These are phyloP conservation scores for Russula sp. DNA, from an alignment of 768 basidiomycete genomes.

Conservation along the genomic window DNA sequence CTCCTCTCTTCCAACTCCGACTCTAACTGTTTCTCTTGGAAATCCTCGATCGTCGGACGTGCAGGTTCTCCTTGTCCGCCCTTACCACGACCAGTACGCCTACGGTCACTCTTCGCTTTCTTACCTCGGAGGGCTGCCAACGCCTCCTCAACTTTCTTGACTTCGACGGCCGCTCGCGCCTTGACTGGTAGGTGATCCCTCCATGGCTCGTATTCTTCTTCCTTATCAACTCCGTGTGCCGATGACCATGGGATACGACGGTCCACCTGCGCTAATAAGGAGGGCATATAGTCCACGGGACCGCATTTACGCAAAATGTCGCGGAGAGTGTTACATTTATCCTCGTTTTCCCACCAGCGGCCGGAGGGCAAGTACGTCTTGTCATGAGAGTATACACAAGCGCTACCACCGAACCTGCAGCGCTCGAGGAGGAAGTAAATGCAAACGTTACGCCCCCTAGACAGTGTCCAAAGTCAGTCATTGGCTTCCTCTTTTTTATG, in stretches of 20 bases:
- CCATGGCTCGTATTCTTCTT: not conserved
- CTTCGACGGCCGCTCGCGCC: not conserved
- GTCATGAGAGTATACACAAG: constrained; percentile 45
- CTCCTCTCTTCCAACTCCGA: constrained; percentile 20
- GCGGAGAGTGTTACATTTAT: not conserved
- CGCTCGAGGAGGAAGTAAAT: constrained; percentile 33
- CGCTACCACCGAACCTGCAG: constrained; percentile 33
- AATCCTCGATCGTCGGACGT: not conserved
- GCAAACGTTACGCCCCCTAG: constrained; percentile 49
- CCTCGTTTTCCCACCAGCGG: constrained; percentile 39
- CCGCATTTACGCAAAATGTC: not conserved
- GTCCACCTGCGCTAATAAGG: not conserved
- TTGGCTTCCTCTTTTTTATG: not conserved
- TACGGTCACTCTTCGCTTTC: too few relatives aligned
- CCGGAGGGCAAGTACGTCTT: constrained; percentile 35
- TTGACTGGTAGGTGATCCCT: too few relatives aligned
- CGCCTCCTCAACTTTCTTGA: too few relatives aligned
- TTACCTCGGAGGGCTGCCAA: too few relatives aligned
- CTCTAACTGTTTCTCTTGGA: not conserved
- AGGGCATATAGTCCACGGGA: not conserved
- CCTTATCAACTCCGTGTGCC: not conserved
- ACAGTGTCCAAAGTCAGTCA: not conserved
- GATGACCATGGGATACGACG: constrained; percentile 5
- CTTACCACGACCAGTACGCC: not conserved
- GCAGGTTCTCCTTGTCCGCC: not conserved